Conservation (phyloP, 2,329 filamentous ascomycete species). For the Hypoxylon sp. region DNA sequence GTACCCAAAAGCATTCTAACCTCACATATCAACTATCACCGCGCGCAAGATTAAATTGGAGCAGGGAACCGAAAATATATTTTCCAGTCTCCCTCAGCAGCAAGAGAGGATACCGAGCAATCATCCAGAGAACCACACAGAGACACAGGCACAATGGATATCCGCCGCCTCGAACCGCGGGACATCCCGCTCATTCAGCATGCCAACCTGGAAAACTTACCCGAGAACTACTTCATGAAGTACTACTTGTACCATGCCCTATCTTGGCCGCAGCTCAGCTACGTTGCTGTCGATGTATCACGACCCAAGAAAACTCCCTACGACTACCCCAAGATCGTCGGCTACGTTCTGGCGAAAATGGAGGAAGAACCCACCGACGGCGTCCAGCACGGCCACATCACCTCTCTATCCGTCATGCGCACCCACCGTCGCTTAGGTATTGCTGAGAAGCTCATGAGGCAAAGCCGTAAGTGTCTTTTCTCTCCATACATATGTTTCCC, state of each 20-base stretch:
- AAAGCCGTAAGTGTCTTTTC: constrained; percentile 78
- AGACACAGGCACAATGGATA: constrained; percentile 76
- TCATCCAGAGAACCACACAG: constrained; percentile 1
- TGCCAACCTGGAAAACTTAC: constrained; percentile 98
- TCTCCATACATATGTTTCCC: neutral
- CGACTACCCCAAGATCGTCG: constrained; percentile 96
- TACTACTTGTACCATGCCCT: constrained; percentile 99
- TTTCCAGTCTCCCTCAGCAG: too few relatives aligned
- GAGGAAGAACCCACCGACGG: constrained; percentile 96
- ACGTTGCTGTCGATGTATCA: constrained; percentile 93
- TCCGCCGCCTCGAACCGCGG: constrained; percentile 85
- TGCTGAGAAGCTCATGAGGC: constrained; percentile 97
- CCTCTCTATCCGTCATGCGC: constrained; percentile 93
- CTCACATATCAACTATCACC: constrained; percentile 13
- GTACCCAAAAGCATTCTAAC: too few relatives aligned
- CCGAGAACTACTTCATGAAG: constrained; percentile 99
- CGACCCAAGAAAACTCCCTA: constrained; percentile 82
- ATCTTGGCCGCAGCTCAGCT: constrained; percentile 97
- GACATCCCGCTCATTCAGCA: constrained; percentile 95
- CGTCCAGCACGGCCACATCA: constrained; percentile 95
- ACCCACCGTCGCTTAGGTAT: constrained; percentile 93
- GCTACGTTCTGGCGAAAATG: constrained; percentile 99
- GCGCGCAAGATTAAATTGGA: neutral
- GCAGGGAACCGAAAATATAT: neutral
- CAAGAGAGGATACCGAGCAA: neutral